These are phyloP conservation scores for Pilatotrama ljubarskyi DNA, from an alignment of 768 basidiomycete species.

Conservation along the genomic window DNA sequence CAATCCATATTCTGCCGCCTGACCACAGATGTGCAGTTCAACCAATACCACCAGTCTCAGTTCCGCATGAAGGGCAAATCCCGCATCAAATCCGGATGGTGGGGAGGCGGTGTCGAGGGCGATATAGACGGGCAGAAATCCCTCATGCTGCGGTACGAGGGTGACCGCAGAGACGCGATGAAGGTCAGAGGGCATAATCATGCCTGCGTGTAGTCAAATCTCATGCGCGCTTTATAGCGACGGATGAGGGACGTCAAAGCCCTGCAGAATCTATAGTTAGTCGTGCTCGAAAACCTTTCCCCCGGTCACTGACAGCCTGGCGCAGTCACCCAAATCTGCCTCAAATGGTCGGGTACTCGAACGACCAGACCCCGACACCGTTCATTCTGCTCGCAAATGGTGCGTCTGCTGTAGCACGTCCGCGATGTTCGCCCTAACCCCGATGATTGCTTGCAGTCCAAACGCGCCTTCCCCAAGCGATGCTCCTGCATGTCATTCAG, in stretches of 20 bases:
- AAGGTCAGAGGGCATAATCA: constrained; percentile 29
- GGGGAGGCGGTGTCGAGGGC: constrained; percentile 44
- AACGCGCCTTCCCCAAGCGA: constrained; percentile 42
- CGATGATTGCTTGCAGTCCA: constrained; percentile 36
- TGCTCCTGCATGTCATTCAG: constrained; percentile 39
- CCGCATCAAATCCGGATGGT: constrained; percentile 46
- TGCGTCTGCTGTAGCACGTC: constrained; percentile 12
- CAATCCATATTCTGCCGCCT: background rate
- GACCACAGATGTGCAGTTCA: constrained; percentile 37
- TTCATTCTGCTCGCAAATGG: constrained; percentile 55
- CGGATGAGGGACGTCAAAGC: constrained; percentile 53
- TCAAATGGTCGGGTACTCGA: constrained; percentile 52
- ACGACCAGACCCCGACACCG: constrained; percentile 44
- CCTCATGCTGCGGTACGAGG: constrained; percentile 48
- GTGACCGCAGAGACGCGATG: constrained; percentile 31
- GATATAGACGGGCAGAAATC: constrained; percentile 41
- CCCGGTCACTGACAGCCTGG: background rate
- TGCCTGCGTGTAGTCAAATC: background rate
- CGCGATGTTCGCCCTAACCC: background rate
- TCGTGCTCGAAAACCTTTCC: background rate
- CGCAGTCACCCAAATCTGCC: constrained; percentile 51
- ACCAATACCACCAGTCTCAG: constrained; percentile 52
- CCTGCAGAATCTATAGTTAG: constrained; percentile 52
- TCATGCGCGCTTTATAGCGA: constrained; percentile 31
- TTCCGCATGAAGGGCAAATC: constrained; percentile 40